A percentile compares a stretch with the other conserved stretches of the same genome.
These are phyloP conservation scores for Ananas comosus DNA, from an alignment of 176 grass and related monocot genomes.

Conservation along the genomic window DNA sequence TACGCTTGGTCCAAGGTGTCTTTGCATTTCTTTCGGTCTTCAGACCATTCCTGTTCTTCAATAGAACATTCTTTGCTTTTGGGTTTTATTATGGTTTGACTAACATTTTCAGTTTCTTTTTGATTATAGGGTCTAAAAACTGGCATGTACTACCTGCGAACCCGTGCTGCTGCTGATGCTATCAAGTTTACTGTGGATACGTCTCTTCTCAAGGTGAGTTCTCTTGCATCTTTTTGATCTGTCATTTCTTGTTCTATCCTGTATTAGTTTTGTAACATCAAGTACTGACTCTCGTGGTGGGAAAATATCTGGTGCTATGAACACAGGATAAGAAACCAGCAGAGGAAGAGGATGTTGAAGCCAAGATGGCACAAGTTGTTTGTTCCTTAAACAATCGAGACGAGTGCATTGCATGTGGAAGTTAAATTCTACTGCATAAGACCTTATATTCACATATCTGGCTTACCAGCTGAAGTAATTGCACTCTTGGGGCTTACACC, in stretches of 20 bases:
- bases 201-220: conserved; percentile 42
- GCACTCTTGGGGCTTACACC: no score
- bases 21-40: background rate
- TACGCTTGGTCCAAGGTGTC: conserved; percentile 96
- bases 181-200: conserved; percentile 98
- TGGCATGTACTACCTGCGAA: conserved; percentile 97
- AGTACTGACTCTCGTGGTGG: conserved; percentile 1
- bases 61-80: background rate
- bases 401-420: conserved; percentile 84
- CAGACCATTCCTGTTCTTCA: conserved; percentile 8
- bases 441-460: no score
- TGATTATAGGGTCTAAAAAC: conserved; percentile 83
- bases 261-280: background rate
- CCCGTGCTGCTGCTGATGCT: conserved; percentile 81
- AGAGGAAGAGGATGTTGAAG: conserved; percentile 54
- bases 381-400: conserved; percentile 92
- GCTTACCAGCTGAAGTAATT: no score
- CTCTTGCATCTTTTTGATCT: background rate
- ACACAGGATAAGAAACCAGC: conserved; percentile 30
- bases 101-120: background rate
- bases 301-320: conserved; percentile 6
- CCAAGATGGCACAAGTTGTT: conserved; percentile 90
- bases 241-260: background rate
- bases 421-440: conserved; percentile 29
- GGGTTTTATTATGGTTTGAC: background rate